Evolutionary conservation across 192 early-diverging fungal genomes (phyloP), one percentile per base, ranked within the genome.

Genomic region (Coemansia sp.): DNA sequence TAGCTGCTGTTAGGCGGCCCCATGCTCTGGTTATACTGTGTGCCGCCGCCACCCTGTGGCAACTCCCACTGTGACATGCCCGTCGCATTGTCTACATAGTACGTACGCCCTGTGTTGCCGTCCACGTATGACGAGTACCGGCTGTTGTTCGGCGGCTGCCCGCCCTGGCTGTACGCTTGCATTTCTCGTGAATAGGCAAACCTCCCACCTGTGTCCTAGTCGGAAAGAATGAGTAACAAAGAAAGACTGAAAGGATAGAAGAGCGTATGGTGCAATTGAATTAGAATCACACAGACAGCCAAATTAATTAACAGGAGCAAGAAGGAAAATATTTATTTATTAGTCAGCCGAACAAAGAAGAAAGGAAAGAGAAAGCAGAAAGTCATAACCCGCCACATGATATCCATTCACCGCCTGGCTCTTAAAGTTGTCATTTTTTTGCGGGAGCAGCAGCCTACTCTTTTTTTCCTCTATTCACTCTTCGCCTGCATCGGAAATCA

Each of bases 71-170:
- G 57, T 37, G 57, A 5, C 57, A 7, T 19, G 15, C 57, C 39
- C 8, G 57, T 59, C 36, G 37, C 6, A 15, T 41, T 59, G 39
- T 59, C 39, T 41, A 59, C 57, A n/a, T 59, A 59, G 57, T 59
- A 70, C 19, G 73, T 68, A 45, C 16, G 46, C 0, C 70, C 67
- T 19, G 78, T 80, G 59, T 39, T 55, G 21, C 45, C 65, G 46
- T 80, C 65, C 5, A 80, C 72, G 45, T 62, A 80, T 19, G 8
- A 4, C 6, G 51, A 21, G 51, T 15, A 54, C 51, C 32, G 32
- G 32, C 15, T 13, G 60, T 16, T 19, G 11, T 57, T n/a, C 2
- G 19, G 51, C 26, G n/a, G 49, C 9, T 7, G 51, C 11, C 51
- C 51, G 51, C 51, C 51, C 26, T 54, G 51, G 22, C 26, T 26